A percentile compares a stretch with the other conserved stretches of the same genome.
These are phyloP conservation scores for Apodospora peruviana DNA, from an alignment of 495 filamentous ascomycete genomes.

Conservation along the genomic window DNA sequence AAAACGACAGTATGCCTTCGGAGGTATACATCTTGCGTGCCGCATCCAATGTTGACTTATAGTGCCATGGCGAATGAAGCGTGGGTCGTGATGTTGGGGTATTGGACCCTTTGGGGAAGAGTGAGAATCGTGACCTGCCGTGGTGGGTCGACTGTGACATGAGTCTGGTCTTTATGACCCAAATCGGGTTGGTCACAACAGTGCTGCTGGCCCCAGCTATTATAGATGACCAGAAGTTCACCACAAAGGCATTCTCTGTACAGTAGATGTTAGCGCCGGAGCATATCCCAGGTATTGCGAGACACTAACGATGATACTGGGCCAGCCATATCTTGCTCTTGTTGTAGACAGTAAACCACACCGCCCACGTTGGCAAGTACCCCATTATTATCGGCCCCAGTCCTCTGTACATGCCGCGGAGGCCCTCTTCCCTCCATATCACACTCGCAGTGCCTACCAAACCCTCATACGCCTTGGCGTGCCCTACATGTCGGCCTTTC, in stretches of 20 bases:
- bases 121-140: constrained; percentile 30
- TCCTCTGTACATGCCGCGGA: constrained; percentile 89
- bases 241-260: constrained; percentile 35
- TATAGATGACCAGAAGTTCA: constrained; percentile 71
- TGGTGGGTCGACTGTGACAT: constrained; percentile 71
- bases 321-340: constrained; percentile 69
- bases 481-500: constrained; percentile 38
- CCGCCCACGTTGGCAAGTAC: constrained; percentile 96
- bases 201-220: constrained; percentile 89
- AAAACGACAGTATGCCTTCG: constrained; percentile 87
- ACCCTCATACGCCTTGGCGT: constrained; percentile 67
- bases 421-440: constrained; percentile 82
- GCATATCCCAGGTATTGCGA: background rate
- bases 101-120: constrained; percentile 37
- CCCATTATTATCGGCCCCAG: constrained; percentile 90
- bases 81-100: constrained; percentile 44
- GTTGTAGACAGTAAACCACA: constrained; percentile 95
- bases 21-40: constrained; percentile 89
- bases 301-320: constrained; percentile 56
- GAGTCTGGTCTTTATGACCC: constrained; percentile 97
- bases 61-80: constrained; percentile 75
- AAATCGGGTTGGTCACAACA: constrained; percentile 96
- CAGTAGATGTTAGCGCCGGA: constrained; percentile 4
- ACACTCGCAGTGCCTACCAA: constrained; percentile 76
- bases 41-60: constrained; percentile 79